Percentiles rank a stretch among this genome's conserved stretches.
These are phyloP conservation scores for Neurospora sp. DNA, from an alignment of 2,329 filamentous ascomycete genomes.

Conservation along the genomic window DNA sequence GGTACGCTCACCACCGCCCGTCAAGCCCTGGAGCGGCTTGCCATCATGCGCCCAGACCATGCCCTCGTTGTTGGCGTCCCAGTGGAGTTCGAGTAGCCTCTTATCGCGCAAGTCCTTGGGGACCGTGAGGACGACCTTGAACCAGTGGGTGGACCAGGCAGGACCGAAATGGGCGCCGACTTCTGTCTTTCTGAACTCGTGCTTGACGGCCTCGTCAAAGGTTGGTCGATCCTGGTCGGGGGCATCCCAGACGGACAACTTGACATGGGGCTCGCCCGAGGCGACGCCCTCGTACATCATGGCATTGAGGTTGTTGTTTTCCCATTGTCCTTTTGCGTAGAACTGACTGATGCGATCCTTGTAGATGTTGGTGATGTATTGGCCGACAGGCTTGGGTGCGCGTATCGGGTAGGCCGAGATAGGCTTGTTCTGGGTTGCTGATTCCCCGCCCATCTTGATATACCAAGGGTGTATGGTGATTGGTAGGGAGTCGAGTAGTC, in stretches of 20 bases:
- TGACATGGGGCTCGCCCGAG: constrained; percentile 65
- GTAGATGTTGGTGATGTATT: constrained; percentile 79
- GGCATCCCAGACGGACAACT: constrained; percentile 78
- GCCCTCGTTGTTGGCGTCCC: constrained; percentile 93
- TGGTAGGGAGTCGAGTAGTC: constrained; percentile 2
- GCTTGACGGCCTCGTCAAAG: constrained; percentile 71
- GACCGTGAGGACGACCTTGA: constrained; percentile 71
- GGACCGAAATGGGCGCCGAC: constrained; percentile 80
- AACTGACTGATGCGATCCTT: constrained; percentile 75
- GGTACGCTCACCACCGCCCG: constrained; percentile 75
- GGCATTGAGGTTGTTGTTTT: constrained; percentile 60
- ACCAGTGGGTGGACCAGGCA: constrained; percentile 97
- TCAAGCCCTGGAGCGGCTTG: constrained; percentile 83
- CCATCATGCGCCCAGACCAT: constrained; percentile 86
- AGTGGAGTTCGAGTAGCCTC: constrained; percentile 85
- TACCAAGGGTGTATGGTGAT: constrained; percentile 13
- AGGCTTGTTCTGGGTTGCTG: constrained; percentile 30
- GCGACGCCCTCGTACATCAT: constrained; percentile 61
- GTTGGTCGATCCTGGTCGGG: constrained; percentile 69
- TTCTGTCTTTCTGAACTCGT: constrained; percentile 63
- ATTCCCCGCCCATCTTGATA: constrained; percentile 39
- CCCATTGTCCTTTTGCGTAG: constrained; percentile 68
- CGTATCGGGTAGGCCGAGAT: constrained; percentile 41
- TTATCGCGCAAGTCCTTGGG: constrained; percentile 64
- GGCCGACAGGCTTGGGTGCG: constrained; percentile 50